These are phyloP conservation scores for Arthrobotrys iridis DNA, from an alignment of 2,329 filamentous ascomycete genomes.

Conservation along the genomic window DNA sequence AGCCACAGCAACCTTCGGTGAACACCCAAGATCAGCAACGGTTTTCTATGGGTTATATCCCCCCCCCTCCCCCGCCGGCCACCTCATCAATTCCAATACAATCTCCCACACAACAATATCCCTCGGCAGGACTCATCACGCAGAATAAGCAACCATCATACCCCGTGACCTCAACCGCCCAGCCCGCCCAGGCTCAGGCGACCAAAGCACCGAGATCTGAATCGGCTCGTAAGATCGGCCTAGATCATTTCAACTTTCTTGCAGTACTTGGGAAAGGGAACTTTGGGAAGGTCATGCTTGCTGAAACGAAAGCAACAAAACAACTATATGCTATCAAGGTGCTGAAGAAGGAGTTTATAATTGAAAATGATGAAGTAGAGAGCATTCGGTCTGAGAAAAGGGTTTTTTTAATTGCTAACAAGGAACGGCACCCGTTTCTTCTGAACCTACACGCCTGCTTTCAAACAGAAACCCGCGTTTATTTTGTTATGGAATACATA, in stretches of 20 bases:
- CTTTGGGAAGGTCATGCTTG: constrained; percentile 99
- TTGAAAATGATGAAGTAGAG: constrained; percentile 98
- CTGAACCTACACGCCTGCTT: constrained; percentile 97
- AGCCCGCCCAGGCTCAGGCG: constrained; percentile 56
- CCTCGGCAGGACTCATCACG: constrained; percentile 49
- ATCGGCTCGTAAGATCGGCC: constrained; percentile 83
- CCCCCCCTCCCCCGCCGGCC: constrained; percentile 57
- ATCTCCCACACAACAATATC: constrained; percentile 28
- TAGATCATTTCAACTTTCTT: constrained; percentile 99
- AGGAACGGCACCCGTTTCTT: constrained; percentile 94
- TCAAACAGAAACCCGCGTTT: constrained; percentile 97
- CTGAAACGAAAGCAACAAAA: constrained; percentile 91
- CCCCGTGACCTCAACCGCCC: constrained; percentile 23
- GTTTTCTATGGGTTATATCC: constrained; percentile 59
- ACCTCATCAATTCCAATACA: constrained; percentile 30
- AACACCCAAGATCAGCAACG: constrained; percentile 56
- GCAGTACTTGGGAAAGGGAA: constrained; percentile 98
- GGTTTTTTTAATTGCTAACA: constrained; percentile 95
- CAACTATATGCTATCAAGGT: constrained; percentile 98
- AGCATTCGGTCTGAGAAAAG: constrained; percentile 97
- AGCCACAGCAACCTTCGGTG: constrained; percentile 57
- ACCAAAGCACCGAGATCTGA: constrained; percentile 69
- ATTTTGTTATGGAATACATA: constrained; percentile 99
- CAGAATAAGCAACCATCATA: constrained; percentile 58
- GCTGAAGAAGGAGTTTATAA: constrained; percentile 99